Base-by-base conservation (phyloP, 768 basidiomycete genomes). In the Mycena floridula region DNA sequence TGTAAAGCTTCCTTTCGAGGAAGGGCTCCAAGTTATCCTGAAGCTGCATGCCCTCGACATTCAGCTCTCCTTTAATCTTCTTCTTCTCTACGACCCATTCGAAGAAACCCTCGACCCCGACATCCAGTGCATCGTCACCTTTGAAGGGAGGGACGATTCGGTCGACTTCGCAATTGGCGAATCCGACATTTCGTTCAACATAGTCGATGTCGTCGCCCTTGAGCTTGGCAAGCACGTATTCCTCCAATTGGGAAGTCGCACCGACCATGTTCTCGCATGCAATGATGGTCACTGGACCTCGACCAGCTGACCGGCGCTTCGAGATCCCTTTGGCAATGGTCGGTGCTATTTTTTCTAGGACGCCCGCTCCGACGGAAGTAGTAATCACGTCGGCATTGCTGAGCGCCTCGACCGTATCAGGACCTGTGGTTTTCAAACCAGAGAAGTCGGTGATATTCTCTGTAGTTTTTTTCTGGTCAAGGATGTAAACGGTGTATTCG, bases 1-100 rank as follows among this genome's bases (percentile, higher is more conserved):
- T 68, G 57, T 64, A 70, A 37, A 70, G 64, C 50, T 70, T 70
- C 47, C 68, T 63, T 51, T 70, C 65, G 51, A 68, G 58, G 50
- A 65, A 70, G 32, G 60, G 57, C 13, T 54, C 39, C 24, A 70
- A 61, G 50, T 62, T 48, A 30, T 57, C 46, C 18, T 59, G 59
- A 40, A 65, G 60, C 22, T 49, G 57, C 55, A 26, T 50, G 40
- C 63, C 67, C 45, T 55, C 52, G 36, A 63, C 54, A 9, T 45
- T 49, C 41, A 57, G 44, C 15, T 49, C 54, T 23, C 48, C 49
- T 35, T 58, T 60, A 16, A 70, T 57, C 32, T 55, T 51, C 11
- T 43, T 46, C 42, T 54, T 36, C 47, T 70, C 66, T 4, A 68
- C 67, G 25, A 57, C 53, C 68, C 68, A 70, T 46, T 70, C 68